phyloP scores from a whole-genome alignment of 768 basidiomycete genomes.

The Podaxis rugospora region DNA sequence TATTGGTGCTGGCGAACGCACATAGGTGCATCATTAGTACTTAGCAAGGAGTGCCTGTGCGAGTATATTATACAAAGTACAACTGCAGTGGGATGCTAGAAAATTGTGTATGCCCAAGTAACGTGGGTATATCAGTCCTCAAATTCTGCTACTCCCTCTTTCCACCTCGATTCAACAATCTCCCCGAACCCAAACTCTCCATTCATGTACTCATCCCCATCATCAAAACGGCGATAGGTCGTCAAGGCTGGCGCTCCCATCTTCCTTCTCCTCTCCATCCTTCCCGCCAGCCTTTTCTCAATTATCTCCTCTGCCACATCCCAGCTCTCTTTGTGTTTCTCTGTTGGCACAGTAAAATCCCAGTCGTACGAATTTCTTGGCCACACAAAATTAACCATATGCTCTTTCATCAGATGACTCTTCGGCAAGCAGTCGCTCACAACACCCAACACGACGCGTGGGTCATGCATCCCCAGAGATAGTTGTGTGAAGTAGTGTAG shows the following conservation, averaged over 20 bases:
- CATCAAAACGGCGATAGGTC: neutral
- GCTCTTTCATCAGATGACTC: constrained; percentile 3
- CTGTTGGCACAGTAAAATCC: constrained; percentile 3
- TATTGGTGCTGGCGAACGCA: no score
- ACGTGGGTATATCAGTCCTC: neutral
- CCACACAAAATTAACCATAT: constrained; percentile 4
- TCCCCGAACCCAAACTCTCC: constrained; percentile 5
- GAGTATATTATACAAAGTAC: no score
- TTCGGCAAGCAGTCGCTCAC: neutral
- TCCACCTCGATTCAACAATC: neutral
- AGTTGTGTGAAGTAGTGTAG: constrained; percentile 6
- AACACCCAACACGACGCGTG: constrained; percentile 2
- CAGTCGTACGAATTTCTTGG: constrained; percentile 6
- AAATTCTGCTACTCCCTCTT: neutral
- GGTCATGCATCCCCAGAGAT: constrained; percentile 4
- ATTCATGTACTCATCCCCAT: neutral
- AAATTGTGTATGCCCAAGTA: no score
- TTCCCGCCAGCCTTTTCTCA: neutral
- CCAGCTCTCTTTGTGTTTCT: constrained; percentile 3
- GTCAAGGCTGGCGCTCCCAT: neutral
- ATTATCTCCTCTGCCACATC: constrained; percentile 8
- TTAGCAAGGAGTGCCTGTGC: no score
- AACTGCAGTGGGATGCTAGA: no score
- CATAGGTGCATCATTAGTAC: no score
- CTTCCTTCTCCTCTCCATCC: constrained; percentile 1